Base-by-base conservation (phyloP, 192 early-diverging fungal species). In the Backusella macrospora region DNA sequence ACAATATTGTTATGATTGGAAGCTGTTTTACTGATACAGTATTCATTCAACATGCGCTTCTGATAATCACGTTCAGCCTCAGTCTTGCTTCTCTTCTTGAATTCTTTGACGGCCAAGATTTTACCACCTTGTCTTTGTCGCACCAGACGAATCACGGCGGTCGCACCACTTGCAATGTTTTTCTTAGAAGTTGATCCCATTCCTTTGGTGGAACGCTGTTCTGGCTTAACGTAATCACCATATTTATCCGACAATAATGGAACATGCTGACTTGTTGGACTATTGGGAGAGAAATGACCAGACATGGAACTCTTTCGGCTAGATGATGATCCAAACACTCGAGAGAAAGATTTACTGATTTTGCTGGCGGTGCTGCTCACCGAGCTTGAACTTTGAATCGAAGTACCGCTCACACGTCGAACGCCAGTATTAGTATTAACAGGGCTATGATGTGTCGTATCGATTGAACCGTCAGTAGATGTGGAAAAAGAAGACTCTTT, bases 31-130 rank as follows among this genome's bases (percentile, higher is more conserved):
- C 90, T 91, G 75, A 99, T 98, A 84, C 97, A 98, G 80, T 98
- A 99, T 86, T 99, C 97, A 80, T 90, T 88, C 43, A 91, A 93
- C 75, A 99, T 85, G 81, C 98, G 96, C 80, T 98, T 98, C 80
- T 97, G 84, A 81, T 97, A 98, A 65, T 96, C 94, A 82, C 94
- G 94, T 85, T 97, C 89, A 7, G 89, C 89, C 87, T 98, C 96
- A 76, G 93, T 87, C 76, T 92, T 92, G 52, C 87, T 82, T 70
- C 91, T 86, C 40, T 80, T 80, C 66, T 94, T 87, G 83, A 99
- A 99, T 74, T 98, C 95, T 81, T 99, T 99, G 80, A 99, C 91
- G 21, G 97, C 97, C 76, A 89, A 94, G 49, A 93, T 87, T 73
- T 89, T 89, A 43, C 90, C 89, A 62, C 74, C 77, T 81, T 92